Evolutionary conservation across 345 rosid species (phyloP).

Genomic region (Balakata baccata): DNA sequence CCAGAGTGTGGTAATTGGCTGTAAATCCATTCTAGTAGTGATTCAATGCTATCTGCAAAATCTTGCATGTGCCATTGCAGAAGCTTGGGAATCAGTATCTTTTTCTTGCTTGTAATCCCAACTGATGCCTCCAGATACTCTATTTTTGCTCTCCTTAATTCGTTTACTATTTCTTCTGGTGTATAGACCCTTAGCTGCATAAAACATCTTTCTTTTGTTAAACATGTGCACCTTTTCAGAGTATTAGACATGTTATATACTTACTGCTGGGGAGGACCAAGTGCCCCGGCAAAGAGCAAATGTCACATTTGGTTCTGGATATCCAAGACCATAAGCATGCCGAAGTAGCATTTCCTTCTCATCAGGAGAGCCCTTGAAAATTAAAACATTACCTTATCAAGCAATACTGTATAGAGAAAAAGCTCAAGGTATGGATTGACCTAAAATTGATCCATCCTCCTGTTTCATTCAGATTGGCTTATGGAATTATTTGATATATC

Average conservation of each 20-base stretch:
- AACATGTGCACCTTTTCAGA: constrained; percentile 2
- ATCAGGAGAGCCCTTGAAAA: constrained; percentile 49
- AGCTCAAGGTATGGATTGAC: background rate
- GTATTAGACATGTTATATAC: constrained; percentile 19
- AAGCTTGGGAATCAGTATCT: constrained; percentile 73
- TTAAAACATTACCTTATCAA: constrained; percentile 17
- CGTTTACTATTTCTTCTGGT: constrained; percentile 64
- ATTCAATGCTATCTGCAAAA: constrained; percentile 77
- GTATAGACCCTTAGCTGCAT: constrained; percentile 77
- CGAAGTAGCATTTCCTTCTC: constrained; percentile 77
- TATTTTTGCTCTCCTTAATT: constrained; percentile 63
- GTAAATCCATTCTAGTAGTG: constrained; percentile 82
- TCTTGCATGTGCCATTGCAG: constrained; percentile 88
- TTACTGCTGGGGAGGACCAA: constrained; percentile 94
- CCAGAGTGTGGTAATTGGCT: constrained; percentile 75
- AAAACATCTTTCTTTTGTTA: constrained; percentile 2
- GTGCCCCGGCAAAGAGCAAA: constrained; percentile 90
- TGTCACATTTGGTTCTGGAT: constrained; percentile 80
- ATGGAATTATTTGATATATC: background rate
- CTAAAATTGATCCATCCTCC: background rate
- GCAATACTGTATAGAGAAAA: background rate
- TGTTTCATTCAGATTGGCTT: background rate
- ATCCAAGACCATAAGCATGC: constrained; percentile 81
- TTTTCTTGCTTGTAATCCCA: constrained; percentile 75
- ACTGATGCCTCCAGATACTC: constrained; percentile 82